Evolutionary conservation across 176 grass and related monocot species (phyloP).

Genomic region (Raddia distichophylla): DNA sequence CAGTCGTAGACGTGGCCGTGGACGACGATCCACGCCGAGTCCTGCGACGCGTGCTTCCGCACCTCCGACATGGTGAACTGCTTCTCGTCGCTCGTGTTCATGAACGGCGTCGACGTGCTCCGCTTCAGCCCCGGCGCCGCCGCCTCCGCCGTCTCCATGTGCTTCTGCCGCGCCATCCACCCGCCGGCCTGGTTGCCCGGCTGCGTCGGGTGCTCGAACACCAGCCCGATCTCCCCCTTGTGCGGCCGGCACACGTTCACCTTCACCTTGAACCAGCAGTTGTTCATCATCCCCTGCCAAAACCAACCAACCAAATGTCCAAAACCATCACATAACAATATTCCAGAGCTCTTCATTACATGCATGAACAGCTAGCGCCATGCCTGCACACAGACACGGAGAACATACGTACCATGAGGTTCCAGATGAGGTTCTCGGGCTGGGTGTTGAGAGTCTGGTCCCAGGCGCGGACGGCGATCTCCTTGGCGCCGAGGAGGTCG

Average conservation of each 20-base stretch:
- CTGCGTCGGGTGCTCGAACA: slow-evolving; percentile 94
- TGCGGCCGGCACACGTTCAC: slow-evolving; percentile 82
- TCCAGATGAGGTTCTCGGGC: slow-evolving; percentile 92
- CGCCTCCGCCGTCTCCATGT: slow-evolving; percentile 74
- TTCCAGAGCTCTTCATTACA: neutral
- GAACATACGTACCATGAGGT: slow-evolving; percentile 71
- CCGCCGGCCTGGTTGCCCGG: slow-evolving; percentile 74
- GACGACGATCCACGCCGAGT: slow-evolving; percentile 85
- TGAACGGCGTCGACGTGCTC: slow-evolving; percentile 74
- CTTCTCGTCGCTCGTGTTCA: slow-evolving; percentile 48
- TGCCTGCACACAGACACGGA: too few species aligned
- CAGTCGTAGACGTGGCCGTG: slow-evolving; percentile 95
- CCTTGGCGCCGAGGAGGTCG: slow-evolving; percentile 84
- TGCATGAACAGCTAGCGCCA: neutral
- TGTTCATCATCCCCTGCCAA: slow-evolving; percentile 98
- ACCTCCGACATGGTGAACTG: slow-evolving; percentile 85
- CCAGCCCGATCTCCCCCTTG: slow-evolving; percentile 76
- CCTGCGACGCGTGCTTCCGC: slow-evolving; percentile 63
- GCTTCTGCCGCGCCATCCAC: slow-evolving; percentile 94
- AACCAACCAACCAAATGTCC: too few species aligned
- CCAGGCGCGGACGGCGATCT: slow-evolving; percentile 88
- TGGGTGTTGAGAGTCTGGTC: slow-evolving; percentile 89
- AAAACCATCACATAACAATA: neutral
- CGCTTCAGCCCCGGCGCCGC: slow-evolving; percentile 63
- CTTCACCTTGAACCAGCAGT: slow-evolving; percentile 98